These are phyloP conservation scores for Candida maltosa DNA, from an alignment of 805 yeast species.

Conservation along the genomic window DNA sequence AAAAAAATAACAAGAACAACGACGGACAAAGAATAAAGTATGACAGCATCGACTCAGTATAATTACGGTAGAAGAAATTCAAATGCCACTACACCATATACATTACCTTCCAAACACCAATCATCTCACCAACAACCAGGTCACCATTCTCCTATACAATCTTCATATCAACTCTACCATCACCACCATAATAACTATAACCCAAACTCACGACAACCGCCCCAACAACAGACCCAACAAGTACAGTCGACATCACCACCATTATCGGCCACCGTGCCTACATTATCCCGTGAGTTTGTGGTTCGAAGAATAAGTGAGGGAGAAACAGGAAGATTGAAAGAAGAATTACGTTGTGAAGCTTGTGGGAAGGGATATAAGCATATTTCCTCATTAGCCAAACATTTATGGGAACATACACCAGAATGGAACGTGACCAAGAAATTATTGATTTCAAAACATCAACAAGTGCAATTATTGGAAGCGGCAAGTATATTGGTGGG, in stretches of 20 bases:
- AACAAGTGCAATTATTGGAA: constrained; percentile 79
- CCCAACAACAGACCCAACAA: constrained; percentile 8
- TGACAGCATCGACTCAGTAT: constrained; percentile 17
- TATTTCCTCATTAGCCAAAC: constrained; percentile 82
- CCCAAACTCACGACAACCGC: constrained; percentile 5
- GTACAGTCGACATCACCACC: constrained; percentile 6
- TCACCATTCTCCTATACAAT: constrained; percentile 6
- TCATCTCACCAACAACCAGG: constrained; percentile 12
- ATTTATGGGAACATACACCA: constrained; percentile 91
- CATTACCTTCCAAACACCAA: constrained; percentile 24
- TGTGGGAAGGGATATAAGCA: constrained; percentile 92
- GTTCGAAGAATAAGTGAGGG: constrained; percentile 84
- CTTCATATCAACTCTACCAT: constrained; percentile 7
- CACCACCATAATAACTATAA: constrained; percentile 10
- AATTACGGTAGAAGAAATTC: constrained; percentile 29
- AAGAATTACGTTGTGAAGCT: constrained; percentile 82
- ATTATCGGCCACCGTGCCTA: constrained; percentile 26
- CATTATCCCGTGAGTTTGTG: constrained; percentile 64
- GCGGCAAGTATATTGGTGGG: constrained; percentile 77
- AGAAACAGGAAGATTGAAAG: constrained; percentile 79
- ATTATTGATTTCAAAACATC: constrained; percentile 78
- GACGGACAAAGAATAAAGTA: too few relatives aligned
- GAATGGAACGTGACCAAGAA: constrained; percentile 89
- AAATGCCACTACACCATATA: constrained; percentile 22
- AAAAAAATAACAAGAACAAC: too few relatives aligned